A percentile compares a stretch with the other conserved stretches of the same genome.
Evolutionary conservation across 352 stramenopile genomes (phyloP).

Genomic region (Phytophthora foliorum): DNA sequence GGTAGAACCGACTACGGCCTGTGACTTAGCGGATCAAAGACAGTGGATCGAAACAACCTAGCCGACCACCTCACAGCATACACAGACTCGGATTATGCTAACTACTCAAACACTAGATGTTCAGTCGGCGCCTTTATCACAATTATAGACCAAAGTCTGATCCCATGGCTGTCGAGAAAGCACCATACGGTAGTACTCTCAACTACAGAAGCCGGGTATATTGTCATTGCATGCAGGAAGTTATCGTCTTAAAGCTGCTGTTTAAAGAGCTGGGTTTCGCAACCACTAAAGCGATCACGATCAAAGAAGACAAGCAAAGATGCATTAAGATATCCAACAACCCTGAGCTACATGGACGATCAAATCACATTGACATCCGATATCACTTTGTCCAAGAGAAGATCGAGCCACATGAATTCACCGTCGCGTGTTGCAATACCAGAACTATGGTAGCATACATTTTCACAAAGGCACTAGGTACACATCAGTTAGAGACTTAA

Average conservation of each 20-base stretch:
- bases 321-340: slow-evolving; percentile 44
- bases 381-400: slow-evolving; percentile 50
- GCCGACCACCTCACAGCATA: too few species aligned
- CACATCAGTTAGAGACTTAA: too few species aligned
- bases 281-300: slow-evolving; percentile 1
- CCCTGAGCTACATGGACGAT: slow-evolving; percentile 35
- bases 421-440: slow-evolving; percentile 37
- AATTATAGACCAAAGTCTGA: too few species aligned
- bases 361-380: slow-evolving; percentile 44
- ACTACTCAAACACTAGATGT: too few species aligned
- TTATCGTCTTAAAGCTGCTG: background rate
- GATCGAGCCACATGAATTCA: slow-evolving; percentile 30
- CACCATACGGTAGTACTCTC: too few species aligned
- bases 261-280: background rate
- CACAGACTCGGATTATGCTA: too few species aligned
- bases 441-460: slow-evolving; percentile 38
- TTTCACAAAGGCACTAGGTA: slow-evolving; percentile 38
- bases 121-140: too few species aligned
- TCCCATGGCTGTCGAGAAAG: too few species aligned
- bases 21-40: too few species aligned
- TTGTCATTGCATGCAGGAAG: slow-evolving; percentile 2
- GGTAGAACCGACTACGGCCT: background rate
- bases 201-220: too few species aligned
- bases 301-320: slow-evolving; percentile 48
- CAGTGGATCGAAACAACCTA: too few species aligned